Evolutionary conservation across 805 yeast species (phyloP), one percentile per base, ranked within the genome.

Genomic region (Lachancea waltii): DNA sequence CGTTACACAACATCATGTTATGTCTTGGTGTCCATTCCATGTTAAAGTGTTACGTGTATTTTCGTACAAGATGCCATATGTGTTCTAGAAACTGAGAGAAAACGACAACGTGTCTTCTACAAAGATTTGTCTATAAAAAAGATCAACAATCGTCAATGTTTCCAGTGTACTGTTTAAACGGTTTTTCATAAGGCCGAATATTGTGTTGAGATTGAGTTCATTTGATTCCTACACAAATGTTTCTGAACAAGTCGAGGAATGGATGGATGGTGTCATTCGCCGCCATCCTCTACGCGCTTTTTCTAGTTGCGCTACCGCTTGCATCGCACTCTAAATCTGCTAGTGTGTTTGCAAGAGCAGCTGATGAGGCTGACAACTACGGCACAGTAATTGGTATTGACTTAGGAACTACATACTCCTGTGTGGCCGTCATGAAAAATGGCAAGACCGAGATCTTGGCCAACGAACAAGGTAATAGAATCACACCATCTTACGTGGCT

Each of bases 401-500:
- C 72, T 75, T 90, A 69, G 98, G 98, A 64, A 89, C 97, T 45
- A 89, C 97, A 2, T 89, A 89, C 69, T 87, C 96, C 1, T 89
- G 97, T 79, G 97, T 89, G 41, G 97, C 95, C 51, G 86, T 77
- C 33, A 77, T 78, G 82, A 75, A 75, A 56, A 77, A 79, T 52
- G 94, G 89, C 56, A 75, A 87, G 58, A 95, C 90, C 36, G 97
- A 87, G 61, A 87, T 87, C 53, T 72, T 87, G 48, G 95, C 96
- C 48, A 87, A 87, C 60, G 96, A 87, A 67, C 97, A 87, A 70
- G 97, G 97, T 71, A 85, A 86, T 70, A 83, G 97, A 74, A 87
- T 89, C 54, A 87, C 97, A 14, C 97, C 97, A 19, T 85, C 95
- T 1, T 87, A 82, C 58, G 97, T 87, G 46, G 95, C 95, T 7